Evolutionary conservation across 768 basidiomycete species (phyloP), one percentile per base, ranked within the genome.

Genomic region (Cystobasidium ongulense): DNA sequence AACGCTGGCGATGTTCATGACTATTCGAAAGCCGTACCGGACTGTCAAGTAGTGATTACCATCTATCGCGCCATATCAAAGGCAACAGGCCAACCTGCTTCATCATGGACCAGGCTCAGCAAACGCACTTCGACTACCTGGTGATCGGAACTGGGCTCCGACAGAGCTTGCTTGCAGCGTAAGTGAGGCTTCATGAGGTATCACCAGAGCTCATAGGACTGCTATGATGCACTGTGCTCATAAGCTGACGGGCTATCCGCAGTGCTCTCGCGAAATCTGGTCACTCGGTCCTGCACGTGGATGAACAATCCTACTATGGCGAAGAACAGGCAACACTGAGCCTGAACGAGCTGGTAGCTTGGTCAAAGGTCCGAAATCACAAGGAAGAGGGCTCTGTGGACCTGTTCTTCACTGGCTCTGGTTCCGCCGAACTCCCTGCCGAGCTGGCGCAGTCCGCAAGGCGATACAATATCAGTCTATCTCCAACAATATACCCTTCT

Each of bases 161-260:
- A 38, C 88, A 93, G 78, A 92, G 92, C n/a, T 91, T 96, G 35
- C 81, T 86, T 66, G 91, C 93, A 77, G 91, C 92, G 92, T 96
- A 83, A 86, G 90, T 82, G 38, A n/a, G 38, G 18, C 59, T 38
- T 50, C 38, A 67, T 68, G 46, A 33, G 68, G 43, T 61, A 29
- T 18, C 4, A 7, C 53, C 35, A 36, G 3, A 15, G 18, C 4
- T 54, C n/a, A 54, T 70, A 21, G 41, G 18, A 25, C 27, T 18
- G 17, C 15, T 31, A 27, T 39, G 31, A 35, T 15, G 17, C 35
- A 31, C 25, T n/a, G 4, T 1, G 13, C 41, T 64, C 75, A 35
- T n/a, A 75, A 61, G 23, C 33, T 65, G 75, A 74, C 76, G 75
- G 71, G 74, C 33, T 61, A 31, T 52, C 39, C 72, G 27, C 81